Base-by-base conservation (phyloP, 2,329 filamentous ascomycete species). In the Pseudogymnoascus sp. region DNA sequence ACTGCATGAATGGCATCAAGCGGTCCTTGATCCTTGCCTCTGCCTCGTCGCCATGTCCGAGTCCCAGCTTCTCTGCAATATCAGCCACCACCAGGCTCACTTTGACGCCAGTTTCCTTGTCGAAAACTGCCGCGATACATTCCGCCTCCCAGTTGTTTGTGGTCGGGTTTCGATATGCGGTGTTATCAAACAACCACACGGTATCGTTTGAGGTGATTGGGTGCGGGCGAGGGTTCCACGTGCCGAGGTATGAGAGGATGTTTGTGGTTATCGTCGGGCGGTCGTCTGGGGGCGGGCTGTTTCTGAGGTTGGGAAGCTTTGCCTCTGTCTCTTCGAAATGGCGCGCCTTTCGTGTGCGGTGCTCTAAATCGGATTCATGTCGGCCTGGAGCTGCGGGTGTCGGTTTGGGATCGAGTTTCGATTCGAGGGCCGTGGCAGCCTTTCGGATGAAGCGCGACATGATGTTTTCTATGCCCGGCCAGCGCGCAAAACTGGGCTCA, bases 181-280 rank as follows among this genome's bases (percentile, higher is more conserved):
- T 93, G 71, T 95, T 96, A 77, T 97, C 92, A 59, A 97, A 80
- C 6, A 97, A 79, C 93, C 93, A 97, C 42, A 97, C 86, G 13
- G 84, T 85, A 73, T 96, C 89, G 40, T 70, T 69, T 6, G 64
- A 79, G 62, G 85, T 82, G 56, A 91, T 82, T 35, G 80, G 77
- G 53, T 81, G 81, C 0, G 82, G 80, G 11, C 87, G 76, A 0
- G 87, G 86, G 70, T 86, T 88, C 63, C 61, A 68, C 7, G 74
- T 73, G 21, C 81, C 80, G 1, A 86, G 74, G 62, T 80, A 79
- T 2, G 80, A 81, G 26, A 86, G 72, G 56, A 82, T 62, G 35
- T 77, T 72, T 35, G 74, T 65, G 14, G 62, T n/a, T 8, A 69
- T 24, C 2, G 66, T 61, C 4, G 69, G 65, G 8, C 66, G 69